Evolutionary conservation across 1,284 basidiomycete genomes (phyloP), one percentile per base, ranked within the genome.

Genomic region (Ceratobasidium theobromae): DNA sequence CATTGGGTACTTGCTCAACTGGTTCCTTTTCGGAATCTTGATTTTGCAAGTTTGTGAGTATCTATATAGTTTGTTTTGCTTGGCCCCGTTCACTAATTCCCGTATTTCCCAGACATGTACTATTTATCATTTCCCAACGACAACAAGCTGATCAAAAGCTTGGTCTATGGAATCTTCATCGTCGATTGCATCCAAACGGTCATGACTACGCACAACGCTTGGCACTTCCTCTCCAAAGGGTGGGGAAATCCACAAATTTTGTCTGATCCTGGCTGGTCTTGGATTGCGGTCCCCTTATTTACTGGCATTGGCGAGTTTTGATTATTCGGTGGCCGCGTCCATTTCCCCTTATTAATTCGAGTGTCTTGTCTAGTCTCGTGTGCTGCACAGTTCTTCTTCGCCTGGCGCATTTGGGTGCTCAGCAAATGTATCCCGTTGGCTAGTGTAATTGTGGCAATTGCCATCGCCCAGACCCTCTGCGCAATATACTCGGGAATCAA

Each of bases 1-100:
- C n/a, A 64, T 70, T 40, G 69, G 69, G 27, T 70, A 70, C 48
- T 49, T 68, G 16, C 62, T 70, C 65, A 70, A 70, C 69, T 70
- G 67, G 53, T 62, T 67, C 2, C 55, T 70, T 16, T 70, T 66
- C 64, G 69, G 69, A 21, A 58, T 70, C 57, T 54, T 70, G 43
- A 52, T 51, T 43, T 32, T 70, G 16, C 69, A 68, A 60, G 60
- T 66, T 35, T 70, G 67, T 68, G 33, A 30, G 65, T 53, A 33
- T 38, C 32, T 38, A 3, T n/a, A n/a, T 23, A 6, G 3, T 1
- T 28, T 28, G 16, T 1, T 27, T 43, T 40, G 12, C 14, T 52
- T 12, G 21, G 4, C 40, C 21, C 41, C 14, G 18, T 5, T 23
- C 28, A 40, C 27, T 43, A 25, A 58, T 18, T 21, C 12, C 11